Base-by-base conservation (phyloP, 129 eudicot species). In the Ambrosia artemisiifolia region DNA sequence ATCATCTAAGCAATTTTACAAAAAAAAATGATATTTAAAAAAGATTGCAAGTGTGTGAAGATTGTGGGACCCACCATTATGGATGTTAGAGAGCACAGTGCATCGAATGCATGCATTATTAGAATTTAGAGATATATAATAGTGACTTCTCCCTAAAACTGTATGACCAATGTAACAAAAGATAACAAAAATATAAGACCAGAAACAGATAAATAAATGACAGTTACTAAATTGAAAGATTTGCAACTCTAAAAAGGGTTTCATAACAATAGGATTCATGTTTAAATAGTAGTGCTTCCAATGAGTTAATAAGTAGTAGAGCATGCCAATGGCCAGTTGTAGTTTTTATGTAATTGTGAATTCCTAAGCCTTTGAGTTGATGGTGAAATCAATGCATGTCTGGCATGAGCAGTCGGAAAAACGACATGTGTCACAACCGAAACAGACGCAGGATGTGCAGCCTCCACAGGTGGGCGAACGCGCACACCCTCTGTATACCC, bases 371-470 rank as follows among this genome's bases (percentile, higher is more conserved):
- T 80, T 83, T 2, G 81, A 78, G 57, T 85, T 85, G 65, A 68
- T 78, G 1, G 86, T 90, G 84, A 82, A 90, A 70, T 90, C 96
- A 3, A 47, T 63, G 81, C 96, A 90, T 0, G 85, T 83, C 81
- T 87, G 94, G 73, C 96, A 90, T 49, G 66, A 56, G 57, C 96
- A 90, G 51, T 85, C 95, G 0, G 87, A 80, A 59, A 90, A 90
- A 2, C 96, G 88, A 72, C 96, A 90, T 20, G 68, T 76, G 16
- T 78, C 83, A 28, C 96, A 90, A 50, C 96, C 95, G 51, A 90
- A 87, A 73, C 96, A 90, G 30, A 90, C 96, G 36, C 96, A 90
- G 11, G 90, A 82, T 1, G 93, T 87, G 84, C 96, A 90, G 35
- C 96, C 96, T 65, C 74, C 73, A 74, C 96, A 90, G 13, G 86